These are phyloP conservation scores for Nakazawaea laoshanensis DNA, from an alignment of 805 yeast species.

Conservation along the genomic window DNA sequence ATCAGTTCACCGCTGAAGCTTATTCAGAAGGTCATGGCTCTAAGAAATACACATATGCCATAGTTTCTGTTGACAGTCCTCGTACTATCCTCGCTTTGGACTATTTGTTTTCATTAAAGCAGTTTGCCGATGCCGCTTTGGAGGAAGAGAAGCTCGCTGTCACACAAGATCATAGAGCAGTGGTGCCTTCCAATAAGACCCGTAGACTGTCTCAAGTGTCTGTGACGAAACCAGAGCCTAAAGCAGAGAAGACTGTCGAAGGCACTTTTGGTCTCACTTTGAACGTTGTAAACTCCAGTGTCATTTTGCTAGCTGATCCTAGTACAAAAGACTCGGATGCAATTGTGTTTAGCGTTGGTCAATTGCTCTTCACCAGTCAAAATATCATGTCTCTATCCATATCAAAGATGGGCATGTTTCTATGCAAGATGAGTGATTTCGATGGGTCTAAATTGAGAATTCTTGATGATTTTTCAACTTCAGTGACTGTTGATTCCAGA, in stretches of 20 bases:
- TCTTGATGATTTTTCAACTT: slow-evolving; percentile 81
- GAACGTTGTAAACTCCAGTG: slow-evolving; percentile 68
- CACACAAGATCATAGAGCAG: no score
- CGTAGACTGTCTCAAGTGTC: no score
- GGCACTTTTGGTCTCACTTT: slow-evolving; percentile 41
- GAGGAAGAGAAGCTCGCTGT: slow-evolving; percentile 16
- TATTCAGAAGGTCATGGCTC: slow-evolving; percentile 31
- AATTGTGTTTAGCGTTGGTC: slow-evolving; percentile 81
- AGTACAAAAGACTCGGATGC: slow-evolving; percentile 68
- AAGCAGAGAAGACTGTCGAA: slow-evolving; percentile 12
- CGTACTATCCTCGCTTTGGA: slow-evolving; percentile 77
- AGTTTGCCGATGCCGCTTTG: slow-evolving; percentile 47
- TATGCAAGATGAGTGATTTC: slow-evolving; percentile 63
- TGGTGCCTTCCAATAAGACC: no score
- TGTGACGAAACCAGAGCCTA: no score
- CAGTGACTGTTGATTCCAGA: slow-evolving; percentile 63
- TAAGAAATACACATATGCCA: slow-evolving; percentile 35
- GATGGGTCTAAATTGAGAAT: slow-evolving; percentile 61
- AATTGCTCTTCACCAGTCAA: slow-evolving; percentile 61
- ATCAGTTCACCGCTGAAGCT: slow-evolving; percentile 62
- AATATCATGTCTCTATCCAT: slow-evolving; percentile 59
- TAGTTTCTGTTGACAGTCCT: slow-evolving; percentile 73
- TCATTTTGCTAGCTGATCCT: slow-evolving; percentile 77
- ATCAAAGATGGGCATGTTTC: slow-evolving; percentile 77
- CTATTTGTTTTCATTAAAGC: slow-evolving; percentile 68